These are phyloP conservation scores for Ophiostoma sp. DNA, from an alignment of 2,329 filamentous ascomycete species.

Conservation along the genomic window DNA sequence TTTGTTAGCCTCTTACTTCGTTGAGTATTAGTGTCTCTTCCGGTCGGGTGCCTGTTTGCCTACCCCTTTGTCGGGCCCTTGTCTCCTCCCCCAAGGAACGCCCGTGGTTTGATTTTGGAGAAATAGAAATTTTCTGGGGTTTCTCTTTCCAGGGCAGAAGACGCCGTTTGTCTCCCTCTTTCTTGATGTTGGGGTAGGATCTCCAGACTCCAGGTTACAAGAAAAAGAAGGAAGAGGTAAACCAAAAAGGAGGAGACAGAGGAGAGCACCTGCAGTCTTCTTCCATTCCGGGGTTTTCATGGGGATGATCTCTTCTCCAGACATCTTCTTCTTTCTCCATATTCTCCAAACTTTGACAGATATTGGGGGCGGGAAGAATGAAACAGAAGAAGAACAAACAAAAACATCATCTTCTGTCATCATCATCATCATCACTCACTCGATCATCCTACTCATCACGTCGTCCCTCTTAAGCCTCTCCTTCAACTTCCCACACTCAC, in stretches of 20 bases:
- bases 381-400: neutral
- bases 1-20: neutral
- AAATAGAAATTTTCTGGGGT: slow-evolving; percentile 5
- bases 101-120: neutral
- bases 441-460: neutral
- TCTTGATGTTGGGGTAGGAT: slow-evolving; percentile 2
- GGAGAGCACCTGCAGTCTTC: neutral
- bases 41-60: neutral
- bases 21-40: neutral
- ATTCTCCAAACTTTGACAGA: neutral
- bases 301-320: slow-evolving; percentile 10
- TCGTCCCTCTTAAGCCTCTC: neutral
- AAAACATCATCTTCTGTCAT: neutral
- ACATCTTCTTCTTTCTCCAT: neutral
- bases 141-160: neutral
- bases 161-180: neutral
- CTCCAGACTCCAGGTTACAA: neutral
- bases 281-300: neutral
- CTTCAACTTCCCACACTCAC: neutral
- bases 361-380: neutral
- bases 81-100: neutral
- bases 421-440: neutral
- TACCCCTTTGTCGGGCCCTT: neutral
- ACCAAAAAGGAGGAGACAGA: neutral
- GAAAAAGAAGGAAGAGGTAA: neutral